Percentiles rank a stretch among this genome's conserved stretches.
Evolutionary conservation across 2,329 filamentous ascomycete genomes (phyloP).

Genomic region (Endoconidiophora polonica): DNA sequence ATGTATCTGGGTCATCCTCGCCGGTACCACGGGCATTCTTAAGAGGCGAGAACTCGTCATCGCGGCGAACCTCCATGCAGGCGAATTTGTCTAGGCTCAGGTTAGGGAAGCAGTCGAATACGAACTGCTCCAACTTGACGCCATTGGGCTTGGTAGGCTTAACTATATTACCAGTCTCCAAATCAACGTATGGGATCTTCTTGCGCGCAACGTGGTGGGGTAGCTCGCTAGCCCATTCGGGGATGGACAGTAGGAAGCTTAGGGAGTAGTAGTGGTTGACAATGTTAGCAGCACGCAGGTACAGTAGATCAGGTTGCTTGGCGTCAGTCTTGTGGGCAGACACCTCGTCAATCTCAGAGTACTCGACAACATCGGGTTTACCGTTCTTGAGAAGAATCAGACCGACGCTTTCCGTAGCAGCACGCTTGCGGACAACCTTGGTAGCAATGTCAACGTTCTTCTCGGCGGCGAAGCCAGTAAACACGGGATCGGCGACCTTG

Average conservation of each 20-base stretch:
- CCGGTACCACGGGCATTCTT: slow-evolving; percentile 80
- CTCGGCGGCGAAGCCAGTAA: slow-evolving; percentile 81
- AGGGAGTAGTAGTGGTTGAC: slow-evolving; percentile 99
- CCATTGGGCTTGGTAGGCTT: slow-evolving; percentile 94
- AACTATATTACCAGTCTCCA: slow-evolving; percentile 58
- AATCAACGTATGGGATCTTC: slow-evolving; percentile 85
- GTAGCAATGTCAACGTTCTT: slow-evolving; percentile 90
- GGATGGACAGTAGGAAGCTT: slow-evolving; percentile 78
- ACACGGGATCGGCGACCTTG: slow-evolving; percentile 90
- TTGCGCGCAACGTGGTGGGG: slow-evolving; percentile 94
- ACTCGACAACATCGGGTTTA: slow-evolving; percentile 93
- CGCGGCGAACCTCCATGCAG: slow-evolving; percentile 85
- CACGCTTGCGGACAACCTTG: slow-evolving; percentile 97
- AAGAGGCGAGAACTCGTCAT: slow-evolving; percentile 94
- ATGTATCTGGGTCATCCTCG: slow-evolving; percentile 88
- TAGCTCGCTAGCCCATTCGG: slow-evolving; percentile 67
- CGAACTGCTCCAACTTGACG: slow-evolving; percentile 81
- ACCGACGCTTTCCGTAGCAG: slow-evolving; percentile 88
- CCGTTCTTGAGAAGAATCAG: slow-evolving; percentile 91
- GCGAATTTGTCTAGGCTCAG: slow-evolving; percentile 72
- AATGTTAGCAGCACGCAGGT: slow-evolving; percentile 96
- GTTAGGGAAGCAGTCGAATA: slow-evolving; percentile 89
- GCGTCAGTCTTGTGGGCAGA: slow-evolving; percentile 81
- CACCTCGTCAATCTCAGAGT: slow-evolving; percentile 83
- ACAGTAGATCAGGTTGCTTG: slow-evolving; percentile 65